Base-by-base conservation (phyloP, 805 yeast genomes). In the Ascoidea tarda region DNA sequence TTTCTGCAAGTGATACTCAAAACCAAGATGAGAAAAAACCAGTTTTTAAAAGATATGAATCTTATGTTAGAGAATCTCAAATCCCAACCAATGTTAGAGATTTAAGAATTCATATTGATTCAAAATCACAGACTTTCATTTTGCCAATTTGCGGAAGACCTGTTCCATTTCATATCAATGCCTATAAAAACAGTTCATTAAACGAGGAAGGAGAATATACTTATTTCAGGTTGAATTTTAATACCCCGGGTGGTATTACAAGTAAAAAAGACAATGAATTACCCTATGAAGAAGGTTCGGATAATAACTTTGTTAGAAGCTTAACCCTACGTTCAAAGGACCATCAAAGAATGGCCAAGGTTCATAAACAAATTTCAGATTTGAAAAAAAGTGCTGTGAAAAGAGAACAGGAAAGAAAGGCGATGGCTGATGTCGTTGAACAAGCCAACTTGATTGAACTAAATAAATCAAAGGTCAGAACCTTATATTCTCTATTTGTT, bases 141-240 rank as follows among this genome's bases (percentile, higher is more conserved):
- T 71, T 91, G 54, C 99, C 99, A 51, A 84, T 91, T 54, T 79
- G 84, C 62, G 99, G 99, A 57, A 77, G 98, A 62, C 97, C 98
- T 1, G 98, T 93, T 51, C 99, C 99, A 31, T 91, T 93, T 74
- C 99, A 91, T 66, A 89, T 91, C 63, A 88, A 88, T 66, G 75
- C 97, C 4, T 90, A 86, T 70, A 91, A 90, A 63, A 90, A 87
- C 64, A 98, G 96, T 50, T 85, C 96, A 8, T 90, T 89, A 63
- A 87, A 84, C 58, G 99, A 93, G 63, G 98, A 93, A 72, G 98
- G 97, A 51, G 97, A 90, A 59, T 89, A 78, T 66, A 89, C 96
- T 0, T 90, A 87, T 63, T 66, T 91, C 62, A 81, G 99, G 67
- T 75, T 91, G 63, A 91, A 91, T 66, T 88, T 91, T 74, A 82